phyloP scores from a whole-genome alignment of 441 rosid genomes.

The Populus hybrid region DNA sequence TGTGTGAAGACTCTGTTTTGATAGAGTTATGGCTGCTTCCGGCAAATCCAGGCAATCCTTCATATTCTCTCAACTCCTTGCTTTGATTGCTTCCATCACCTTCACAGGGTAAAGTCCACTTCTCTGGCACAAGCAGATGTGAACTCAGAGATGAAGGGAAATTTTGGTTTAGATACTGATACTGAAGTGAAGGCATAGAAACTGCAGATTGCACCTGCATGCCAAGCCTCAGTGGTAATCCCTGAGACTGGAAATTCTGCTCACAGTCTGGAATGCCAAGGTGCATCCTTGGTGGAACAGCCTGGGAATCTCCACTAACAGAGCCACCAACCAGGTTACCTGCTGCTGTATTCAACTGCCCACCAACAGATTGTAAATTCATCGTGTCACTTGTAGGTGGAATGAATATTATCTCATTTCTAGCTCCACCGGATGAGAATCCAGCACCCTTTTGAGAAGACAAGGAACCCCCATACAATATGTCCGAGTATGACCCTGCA shows the following conservation, averaged over 20 bases:
- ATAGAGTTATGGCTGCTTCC: slow-evolving; percentile 23
- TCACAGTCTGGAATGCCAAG: slow-evolving; percentile 29
- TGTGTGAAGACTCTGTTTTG: slow-evolving; percentile 25
- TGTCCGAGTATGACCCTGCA: slow-evolving; percentile 34
- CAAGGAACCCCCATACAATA: slow-evolving; percentile 30
- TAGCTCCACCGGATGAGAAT: slow-evolving; percentile 24
- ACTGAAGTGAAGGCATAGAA: slow-evolving; percentile 43
- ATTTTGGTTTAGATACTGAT: slow-evolving; percentile 38
- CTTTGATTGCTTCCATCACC: slow-evolving; percentile 16
- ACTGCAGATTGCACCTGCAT: slow-evolving; percentile 44
- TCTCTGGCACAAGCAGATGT: slow-evolving; percentile 31
- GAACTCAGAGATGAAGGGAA: slow-evolving; percentile 35
- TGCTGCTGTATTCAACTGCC: slow-evolving; percentile 22
- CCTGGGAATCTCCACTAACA: slow-evolving; percentile 19
- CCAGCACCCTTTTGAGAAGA: slow-evolving; percentile 26
- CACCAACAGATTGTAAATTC: slow-evolving; percentile 29
- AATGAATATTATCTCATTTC: slow-evolving; percentile 61
- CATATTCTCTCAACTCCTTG: slow-evolving; percentile 30
- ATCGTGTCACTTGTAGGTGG: slow-evolving; percentile 41
- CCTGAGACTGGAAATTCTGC: slow-evolving; percentile 53
- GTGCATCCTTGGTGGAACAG: slow-evolving; percentile 23
- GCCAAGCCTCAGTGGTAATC: slow-evolving; percentile 79
- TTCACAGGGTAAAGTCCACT: slow-evolving; percentile 23
- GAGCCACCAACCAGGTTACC: slow-evolving; percentile 22
- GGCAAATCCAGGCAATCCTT: slow-evolving; percentile 23